Evolutionary conservation across 1,284 basidiomycete genomes (phyloP).

Genomic region (Meripilus lineatus): DNA sequence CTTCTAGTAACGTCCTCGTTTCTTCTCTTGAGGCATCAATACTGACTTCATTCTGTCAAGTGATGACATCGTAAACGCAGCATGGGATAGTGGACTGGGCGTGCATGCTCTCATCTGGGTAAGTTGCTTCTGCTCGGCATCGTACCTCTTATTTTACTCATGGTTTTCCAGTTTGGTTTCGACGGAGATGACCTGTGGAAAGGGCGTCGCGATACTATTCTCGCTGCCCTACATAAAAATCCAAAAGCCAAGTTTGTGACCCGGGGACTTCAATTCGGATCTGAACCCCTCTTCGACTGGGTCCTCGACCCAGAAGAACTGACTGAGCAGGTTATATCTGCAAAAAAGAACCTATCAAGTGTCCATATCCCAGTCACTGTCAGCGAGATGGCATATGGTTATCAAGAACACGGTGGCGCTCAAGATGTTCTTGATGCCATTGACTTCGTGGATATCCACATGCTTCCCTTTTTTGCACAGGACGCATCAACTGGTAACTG

Average conservation of each 20-base stretch:
- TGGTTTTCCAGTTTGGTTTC: conserved; percentile 59
- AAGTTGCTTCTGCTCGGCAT: conserved; percentile 14
- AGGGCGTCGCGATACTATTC: conserved; percentile 46
- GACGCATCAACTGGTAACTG: conserved; percentile 54
- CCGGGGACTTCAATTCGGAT: conserved; percentile 65
- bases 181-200: conserved; percentile 52
- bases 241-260: conserved; percentile 66
- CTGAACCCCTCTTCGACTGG: conserved; percentile 66
- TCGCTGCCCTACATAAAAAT: conserved; percentile 54
- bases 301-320: conserved; percentile 49
- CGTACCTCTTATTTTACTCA: not conserved
- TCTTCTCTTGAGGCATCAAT: conserved; percentile 1
- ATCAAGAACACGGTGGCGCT: conserved; percentile 47
- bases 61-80: conserved; percentile 66
- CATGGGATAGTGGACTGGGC: conserved; percentile 66
- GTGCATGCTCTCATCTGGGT: conserved; percentile 76
- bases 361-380: conserved; percentile 67
- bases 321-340: conserved; percentile 48
- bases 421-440: conserved; percentile 59
- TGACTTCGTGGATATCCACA: conserved; percentile 66
- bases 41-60: conserved; percentile 27
- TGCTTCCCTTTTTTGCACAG: conserved; percentile 68
- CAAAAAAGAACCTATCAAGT: conserved; percentile 47
- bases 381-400: conserved; percentile 45
- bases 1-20: conserved; percentile 49